Percentiles rank a stretch among this genome's conserved stretches.
These are phyloP conservation scores for Hanseniaspora guilliermondii DNA, from an alignment of 805 yeast species.

Conservation along the genomic window DNA sequence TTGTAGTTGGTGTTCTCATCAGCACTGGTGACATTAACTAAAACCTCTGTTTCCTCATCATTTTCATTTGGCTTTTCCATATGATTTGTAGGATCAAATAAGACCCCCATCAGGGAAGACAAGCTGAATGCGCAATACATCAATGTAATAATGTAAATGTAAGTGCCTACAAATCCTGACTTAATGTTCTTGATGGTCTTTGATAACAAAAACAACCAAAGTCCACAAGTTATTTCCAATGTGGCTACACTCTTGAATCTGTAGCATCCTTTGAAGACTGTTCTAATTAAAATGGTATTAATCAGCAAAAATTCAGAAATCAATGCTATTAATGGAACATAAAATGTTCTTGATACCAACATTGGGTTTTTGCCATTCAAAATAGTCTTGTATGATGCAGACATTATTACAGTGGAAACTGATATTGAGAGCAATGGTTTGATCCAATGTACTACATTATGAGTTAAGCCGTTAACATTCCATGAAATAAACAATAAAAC, in stretches of 20 bases:
- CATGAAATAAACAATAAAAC: constrained; percentile 35
- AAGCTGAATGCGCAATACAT: constrained; percentile 36
- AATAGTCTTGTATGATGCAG: constrained; percentile 29
- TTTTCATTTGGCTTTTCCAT: neutral
- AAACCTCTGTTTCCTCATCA: constrained; percentile 5
- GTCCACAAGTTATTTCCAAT: constrained; percentile 40
- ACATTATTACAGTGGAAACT: constrained; percentile 33
- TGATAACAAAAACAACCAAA: constrained; percentile 47
- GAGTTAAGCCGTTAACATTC: constrained; percentile 34
- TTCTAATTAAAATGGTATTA: constrained; percentile 43
- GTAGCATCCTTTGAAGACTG: constrained; percentile 9
- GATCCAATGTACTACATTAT: constrained; percentile 30
- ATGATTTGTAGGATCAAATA: constrained; percentile 25
- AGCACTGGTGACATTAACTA: constrained; percentile 8
- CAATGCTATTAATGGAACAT: constrained; percentile 38
- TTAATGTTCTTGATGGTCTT: constrained; percentile 39
- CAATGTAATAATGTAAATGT: constrained; percentile 38
- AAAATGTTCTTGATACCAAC: constrained; percentile 40
- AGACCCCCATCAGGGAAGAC: constrained; percentile 41
- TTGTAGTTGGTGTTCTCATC: neutral
- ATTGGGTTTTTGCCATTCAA: constrained; percentile 36
- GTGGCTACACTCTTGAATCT: constrained; percentile 44
- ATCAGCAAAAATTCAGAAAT: constrained; percentile 38
- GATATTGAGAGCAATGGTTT: constrained; percentile 50
- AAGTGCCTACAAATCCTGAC: constrained; percentile 35